These are phyloP conservation scores for Botrytis tulipae DNA, from an alignment of 2,329 filamentous ascomycete genomes.

Conservation along the genomic window DNA sequence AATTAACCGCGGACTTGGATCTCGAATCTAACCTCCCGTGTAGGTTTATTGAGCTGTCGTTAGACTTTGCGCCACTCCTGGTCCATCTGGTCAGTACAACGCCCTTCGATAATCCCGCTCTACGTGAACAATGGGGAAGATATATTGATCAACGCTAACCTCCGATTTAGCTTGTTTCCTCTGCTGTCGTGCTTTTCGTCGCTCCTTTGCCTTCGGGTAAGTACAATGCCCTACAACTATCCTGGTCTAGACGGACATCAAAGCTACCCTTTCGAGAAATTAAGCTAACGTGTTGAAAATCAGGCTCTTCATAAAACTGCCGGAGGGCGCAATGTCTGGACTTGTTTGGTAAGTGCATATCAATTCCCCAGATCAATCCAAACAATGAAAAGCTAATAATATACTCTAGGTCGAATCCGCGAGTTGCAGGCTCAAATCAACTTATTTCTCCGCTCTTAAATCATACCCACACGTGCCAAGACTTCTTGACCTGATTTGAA, in stretches of 20 bases:
- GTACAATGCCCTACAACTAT: neutral
- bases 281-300: neutral
- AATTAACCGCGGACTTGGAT: neutral
- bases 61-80: neutral
- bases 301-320: neutral
- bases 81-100: neutral
- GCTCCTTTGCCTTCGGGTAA: neutral
- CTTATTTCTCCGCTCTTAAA: neutral
- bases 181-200: too few species aligned
- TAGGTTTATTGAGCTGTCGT: neutral
- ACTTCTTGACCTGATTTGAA: neutral
- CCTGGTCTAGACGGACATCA: neutral
- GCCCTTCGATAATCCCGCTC: neutral
- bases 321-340: neutral
- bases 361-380: neutral
- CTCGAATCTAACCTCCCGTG: neutral
- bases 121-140: neutral
- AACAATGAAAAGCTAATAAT: neutral
- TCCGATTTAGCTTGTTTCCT: neutral
- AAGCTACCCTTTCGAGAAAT: neutral
- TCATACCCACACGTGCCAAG: neutral
- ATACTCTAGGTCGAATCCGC: neutral
- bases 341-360: neutral
- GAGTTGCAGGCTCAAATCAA: neutral
- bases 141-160: neutral